Conservation (phyloP, 768 basidiomycete species). For the Gymnopilus dilepis region DNA sequence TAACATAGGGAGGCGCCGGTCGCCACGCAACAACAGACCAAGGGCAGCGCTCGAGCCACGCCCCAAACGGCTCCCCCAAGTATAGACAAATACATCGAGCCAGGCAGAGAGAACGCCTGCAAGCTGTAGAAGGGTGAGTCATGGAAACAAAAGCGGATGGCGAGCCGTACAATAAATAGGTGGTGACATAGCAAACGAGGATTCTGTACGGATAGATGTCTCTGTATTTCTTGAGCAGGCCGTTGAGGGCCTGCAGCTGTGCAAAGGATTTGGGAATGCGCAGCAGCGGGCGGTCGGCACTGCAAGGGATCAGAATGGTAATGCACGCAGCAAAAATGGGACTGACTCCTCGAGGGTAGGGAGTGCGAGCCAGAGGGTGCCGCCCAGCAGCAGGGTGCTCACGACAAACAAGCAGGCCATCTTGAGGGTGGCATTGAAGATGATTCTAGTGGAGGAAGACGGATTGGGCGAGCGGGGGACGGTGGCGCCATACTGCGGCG, state of each 20-base stretch:
- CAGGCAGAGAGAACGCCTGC: conserved; percentile 95
- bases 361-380: conserved; percentile 80
- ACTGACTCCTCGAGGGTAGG: conserved; percentile 82
- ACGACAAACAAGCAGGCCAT: conserved; percentile 79
- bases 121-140: conserved; percentile 54
- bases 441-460: conserved; percentile 58
- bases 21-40: conserved; percentile 93
- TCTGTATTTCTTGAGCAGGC: conserved; percentile 88
- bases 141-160: conserved; percentile 2
- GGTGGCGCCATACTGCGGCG: conserved; percentile 59
- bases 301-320: conserved; percentile 30
- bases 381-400: conserved; percentile 72
- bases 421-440: conserved; percentile 84
- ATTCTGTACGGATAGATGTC: conserved; percentile 87
- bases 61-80: conserved; percentile 97
- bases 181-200: conserved; percentile 83
- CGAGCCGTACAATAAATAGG: conserved; percentile 86
- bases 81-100: conserved; percentile 98
- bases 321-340: conserved; percentile 12
- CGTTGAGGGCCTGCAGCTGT: conserved; percentile 85
- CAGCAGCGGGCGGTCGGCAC: conserved; percentile 75
- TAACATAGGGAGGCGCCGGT: conserved; percentile 93
- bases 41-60: conserved; percentile 79
- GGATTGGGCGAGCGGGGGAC: conserved; percentile 42
- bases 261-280: conserved; percentile 88